phyloP scores from a whole-genome alignment of 129 eudicot species.

The Tanacetum coccineum region DNA sequence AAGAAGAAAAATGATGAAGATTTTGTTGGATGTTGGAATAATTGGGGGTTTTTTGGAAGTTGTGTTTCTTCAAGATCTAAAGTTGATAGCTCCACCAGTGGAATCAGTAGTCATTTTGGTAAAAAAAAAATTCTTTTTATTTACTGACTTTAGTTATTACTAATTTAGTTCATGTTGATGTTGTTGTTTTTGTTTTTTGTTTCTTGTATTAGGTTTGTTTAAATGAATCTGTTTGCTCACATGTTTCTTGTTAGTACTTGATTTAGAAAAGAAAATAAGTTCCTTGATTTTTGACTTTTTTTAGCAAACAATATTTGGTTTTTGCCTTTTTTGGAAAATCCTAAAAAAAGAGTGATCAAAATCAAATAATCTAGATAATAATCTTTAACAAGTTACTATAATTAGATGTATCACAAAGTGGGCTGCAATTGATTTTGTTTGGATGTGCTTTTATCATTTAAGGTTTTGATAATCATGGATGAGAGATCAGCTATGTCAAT shows the following conservation, averaged over 20 bases:
- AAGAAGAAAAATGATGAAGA: conserved; percentile 56
- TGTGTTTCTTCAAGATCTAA: conserved; percentile 97
- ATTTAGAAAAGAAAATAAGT: background rate
- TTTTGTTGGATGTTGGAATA: conserved; percentile 77
- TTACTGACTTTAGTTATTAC: background rate
- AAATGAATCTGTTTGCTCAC: background rate
- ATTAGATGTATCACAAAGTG: background rate
- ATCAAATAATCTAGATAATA: too few species aligned
- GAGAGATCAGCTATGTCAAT: too few species aligned
- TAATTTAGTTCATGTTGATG: conserved; percentile 14
- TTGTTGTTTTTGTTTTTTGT: background rate
- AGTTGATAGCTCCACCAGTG: conserved; percentile 90
- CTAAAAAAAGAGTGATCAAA: too few species aligned
- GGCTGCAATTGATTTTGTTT: too few species aligned
- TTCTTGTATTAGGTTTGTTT: conserved; percentile 9
- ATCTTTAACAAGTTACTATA: too few species aligned
- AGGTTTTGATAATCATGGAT: too few species aligned
- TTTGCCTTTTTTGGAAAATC: background rate
- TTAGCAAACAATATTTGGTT: background rate
- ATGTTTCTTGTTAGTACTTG: background rate
- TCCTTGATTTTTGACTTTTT: conserved; percentile 14
- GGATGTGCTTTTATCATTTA: too few species aligned
- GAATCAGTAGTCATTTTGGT: conserved; percentile 77
- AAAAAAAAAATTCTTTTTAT: conserved; percentile 23
- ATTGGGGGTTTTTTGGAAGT: conserved; percentile 69